phyloP scores from a whole-genome alignment of 805 yeast genomes.

The Hanseniaspora thailandica region DNA sequence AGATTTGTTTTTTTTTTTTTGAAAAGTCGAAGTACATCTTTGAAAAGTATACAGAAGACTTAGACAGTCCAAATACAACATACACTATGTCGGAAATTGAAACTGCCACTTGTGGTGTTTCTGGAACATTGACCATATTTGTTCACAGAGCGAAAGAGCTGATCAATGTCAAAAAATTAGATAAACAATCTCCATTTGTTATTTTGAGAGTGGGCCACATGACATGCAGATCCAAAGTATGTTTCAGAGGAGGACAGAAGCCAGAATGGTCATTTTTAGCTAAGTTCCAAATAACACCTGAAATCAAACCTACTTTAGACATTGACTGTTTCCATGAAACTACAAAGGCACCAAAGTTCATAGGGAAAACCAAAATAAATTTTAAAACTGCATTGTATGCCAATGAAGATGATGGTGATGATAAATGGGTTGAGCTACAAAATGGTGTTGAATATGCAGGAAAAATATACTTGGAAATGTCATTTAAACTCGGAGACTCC shows the following conservation, averaged over 20 bases:
- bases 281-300: slow-evolving; percentile 53
- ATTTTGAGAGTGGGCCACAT: slow-evolving; percentile 69
- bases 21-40: not conserved
- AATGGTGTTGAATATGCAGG: slow-evolving; percentile 73
- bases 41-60: too few species aligned
- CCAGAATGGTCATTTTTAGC: slow-evolving; percentile 79
- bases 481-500: slow-evolving; percentile 54
- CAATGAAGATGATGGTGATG: slow-evolving; percentile 62
- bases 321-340: slow-evolving; percentile 69
- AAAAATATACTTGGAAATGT: slow-evolving; percentile 77
- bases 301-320: slow-evolving; percentile 50
- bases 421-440: slow-evolving; percentile 67
- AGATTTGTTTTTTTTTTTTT: too few species aligned
- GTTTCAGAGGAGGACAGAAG: slow-evolving; percentile 84
- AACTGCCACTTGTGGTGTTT: slow-evolving; percentile 6
- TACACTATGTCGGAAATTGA: slow-evolving; percentile 7
- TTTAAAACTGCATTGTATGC: slow-evolving; percentile 60
- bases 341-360: slow-evolving; percentile 72
- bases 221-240: slow-evolving; percentile 67
- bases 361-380: slow-evolving; percentile 73
- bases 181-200: slow-evolving; percentile 89
- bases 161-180: slow-evolving; percentile 74
- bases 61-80: not conserved
- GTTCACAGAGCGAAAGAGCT: slow-evolving; percentile 74
- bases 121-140: slow-evolving; percentile 56